Evolutionary conservation across 768 basidiomycete species (phyloP).

Genomic region (Naematelia encephala): DNA sequence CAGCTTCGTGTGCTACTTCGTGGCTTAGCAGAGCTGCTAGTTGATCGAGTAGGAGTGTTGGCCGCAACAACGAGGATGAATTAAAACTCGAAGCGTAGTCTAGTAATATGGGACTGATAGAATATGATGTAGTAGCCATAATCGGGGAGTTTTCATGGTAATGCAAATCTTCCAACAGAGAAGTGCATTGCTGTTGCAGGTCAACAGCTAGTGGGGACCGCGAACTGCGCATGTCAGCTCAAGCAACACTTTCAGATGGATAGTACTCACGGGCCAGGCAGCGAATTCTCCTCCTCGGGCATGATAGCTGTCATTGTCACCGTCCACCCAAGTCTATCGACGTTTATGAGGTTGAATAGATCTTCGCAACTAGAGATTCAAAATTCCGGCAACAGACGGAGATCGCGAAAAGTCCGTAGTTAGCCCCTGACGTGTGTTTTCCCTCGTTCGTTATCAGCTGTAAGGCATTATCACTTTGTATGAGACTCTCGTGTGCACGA

Average conservation of each 20-base stretch:
- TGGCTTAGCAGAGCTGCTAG: slow-evolving; percentile 59
- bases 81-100: neutral
- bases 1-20: slow-evolving; percentile 14
- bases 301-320: neutral
- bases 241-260: neutral
- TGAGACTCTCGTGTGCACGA: too few relatives aligned
- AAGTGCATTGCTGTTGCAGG: neutral
- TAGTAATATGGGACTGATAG: neutral
- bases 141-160: neutral
- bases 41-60: slow-evolving; percentile 51
- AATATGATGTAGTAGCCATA: neutral
- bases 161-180: neutral
- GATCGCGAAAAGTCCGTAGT: neutral
- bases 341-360: neutral
- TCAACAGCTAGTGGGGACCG: neutral
- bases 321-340: neutral
- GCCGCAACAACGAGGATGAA: slow-evolving; percentile 25
- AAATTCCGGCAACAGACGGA: neutral
- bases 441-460: neutral
- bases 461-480: too few relatives aligned
- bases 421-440: neutral
- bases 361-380: neutral
- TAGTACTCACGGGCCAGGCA: neutral
- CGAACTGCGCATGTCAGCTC: neutral
- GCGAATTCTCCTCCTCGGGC: neutral